Evolutionary conservation across 2,329 filamentous ascomycete species (phyloP).

Genomic region (Colletotrichum sp.): DNA sequence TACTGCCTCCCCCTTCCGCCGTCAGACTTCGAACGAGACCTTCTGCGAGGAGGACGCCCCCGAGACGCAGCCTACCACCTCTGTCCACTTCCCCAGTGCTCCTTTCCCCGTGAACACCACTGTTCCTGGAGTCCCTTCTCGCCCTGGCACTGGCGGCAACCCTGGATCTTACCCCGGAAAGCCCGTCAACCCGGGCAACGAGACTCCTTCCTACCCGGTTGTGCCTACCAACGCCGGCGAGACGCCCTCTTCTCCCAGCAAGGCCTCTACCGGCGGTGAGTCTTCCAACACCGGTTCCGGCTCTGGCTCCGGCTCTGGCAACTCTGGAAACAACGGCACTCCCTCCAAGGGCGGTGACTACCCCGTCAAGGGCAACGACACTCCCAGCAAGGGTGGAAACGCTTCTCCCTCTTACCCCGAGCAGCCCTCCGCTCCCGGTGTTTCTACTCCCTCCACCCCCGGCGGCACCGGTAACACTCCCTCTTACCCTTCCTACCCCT

Average conservation of each 20-base stretch:
- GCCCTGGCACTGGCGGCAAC: neutral
- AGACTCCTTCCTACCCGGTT: neutral
- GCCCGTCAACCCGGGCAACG: neutral
- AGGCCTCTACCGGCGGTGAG: neutral
- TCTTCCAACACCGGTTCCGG: neutral
- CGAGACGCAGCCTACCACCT: neutral
- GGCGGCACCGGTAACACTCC: neutral
- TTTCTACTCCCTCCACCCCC: neutral
- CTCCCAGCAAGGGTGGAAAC: neutral
- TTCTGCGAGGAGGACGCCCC: slow-evolving; percentile 14
- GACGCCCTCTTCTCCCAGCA: neutral
- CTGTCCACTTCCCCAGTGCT: neutral
- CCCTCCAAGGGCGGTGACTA: neutral
- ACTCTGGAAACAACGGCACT: neutral
- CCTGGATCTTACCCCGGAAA: neutral
- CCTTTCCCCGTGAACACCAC: slow-evolving; percentile 12
- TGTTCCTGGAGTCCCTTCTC: slow-evolving; percentile 2
- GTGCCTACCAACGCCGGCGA: neutral
- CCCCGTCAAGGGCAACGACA: neutral
- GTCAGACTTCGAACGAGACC: slow-evolving; percentile 13
- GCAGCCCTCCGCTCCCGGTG: neutral
- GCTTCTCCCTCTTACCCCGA: neutral
- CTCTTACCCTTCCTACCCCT: neutral
- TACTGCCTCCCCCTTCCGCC: slow-evolving; percentile 10
- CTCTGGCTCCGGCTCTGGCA: neutral